A percentile compares a stretch with the other conserved stretches of the same genome.
Evolutionary conservation across 345 rosid genomes (phyloP).

Genomic region (Cardamine chenopodiifolia): DNA sequence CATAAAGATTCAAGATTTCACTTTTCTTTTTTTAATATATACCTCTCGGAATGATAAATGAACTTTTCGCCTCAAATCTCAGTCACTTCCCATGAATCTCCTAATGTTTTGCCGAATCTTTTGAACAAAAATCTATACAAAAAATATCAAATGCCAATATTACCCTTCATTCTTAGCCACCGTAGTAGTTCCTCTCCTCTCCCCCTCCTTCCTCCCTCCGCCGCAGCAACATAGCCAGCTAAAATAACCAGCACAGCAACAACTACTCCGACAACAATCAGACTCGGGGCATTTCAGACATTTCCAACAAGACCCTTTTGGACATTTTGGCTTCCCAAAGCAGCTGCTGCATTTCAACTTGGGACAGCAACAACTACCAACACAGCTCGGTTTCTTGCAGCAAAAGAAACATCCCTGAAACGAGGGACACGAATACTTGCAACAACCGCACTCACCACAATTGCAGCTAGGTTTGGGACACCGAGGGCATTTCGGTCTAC

Average conservation of each 20-base stretch:
- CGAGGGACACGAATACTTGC: slow-evolving; percentile 48
- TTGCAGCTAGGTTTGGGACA: slow-evolving; percentile 56
- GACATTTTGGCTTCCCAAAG: slow-evolving; percentile 33
- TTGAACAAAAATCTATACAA: slow-evolving; percentile 37
- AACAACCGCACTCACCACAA: slow-evolving; percentile 16
- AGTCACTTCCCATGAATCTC: slow-evolving; percentile 14
- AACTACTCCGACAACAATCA: slow-evolving; percentile 17
- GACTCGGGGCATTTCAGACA: slow-evolving; percentile 18
- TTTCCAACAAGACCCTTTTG: slow-evolving; percentile 19
- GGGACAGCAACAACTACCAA: slow-evolving; percentile 29
- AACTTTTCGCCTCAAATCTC: slow-evolving; percentile 28
- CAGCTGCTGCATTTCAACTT: slow-evolving; percentile 48
- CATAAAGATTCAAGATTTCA: slow-evolving; percentile 1
- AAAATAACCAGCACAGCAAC: slow-evolving; percentile 42
- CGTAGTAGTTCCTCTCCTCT: slow-evolving; percentile 14
- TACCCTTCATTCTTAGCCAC: slow-evolving; percentile 31
- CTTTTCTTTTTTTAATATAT: not conserved
- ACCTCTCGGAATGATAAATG: not conserved
- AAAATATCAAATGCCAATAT: slow-evolving; percentile 16
- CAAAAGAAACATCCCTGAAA: slow-evolving; percentile 43
- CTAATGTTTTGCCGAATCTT: slow-evolving; percentile 25
- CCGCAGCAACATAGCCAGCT: slow-evolving; percentile 52
- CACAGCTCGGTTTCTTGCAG: slow-evolving; percentile 49
- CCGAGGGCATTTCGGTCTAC: slow-evolving; percentile 39
- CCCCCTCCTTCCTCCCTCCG: slow-evolving; percentile 24